Evolutionary conservation across 164 flowering plant species (phyloP).

Genomic region (Magnolia changhungtana): DNA sequence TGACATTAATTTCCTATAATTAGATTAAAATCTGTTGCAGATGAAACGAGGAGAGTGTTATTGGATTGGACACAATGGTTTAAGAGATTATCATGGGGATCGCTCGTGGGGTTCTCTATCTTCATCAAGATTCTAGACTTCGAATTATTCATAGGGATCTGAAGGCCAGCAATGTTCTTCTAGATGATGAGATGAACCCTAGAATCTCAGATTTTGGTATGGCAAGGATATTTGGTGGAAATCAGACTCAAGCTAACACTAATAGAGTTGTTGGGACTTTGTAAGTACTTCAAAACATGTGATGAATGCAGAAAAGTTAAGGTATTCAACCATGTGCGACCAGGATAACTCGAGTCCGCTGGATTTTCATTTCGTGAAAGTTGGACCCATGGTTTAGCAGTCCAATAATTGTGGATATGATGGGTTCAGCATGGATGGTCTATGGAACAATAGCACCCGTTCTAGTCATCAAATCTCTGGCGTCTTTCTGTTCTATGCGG

Average conservation of each 20-base stretch:
- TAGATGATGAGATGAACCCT: too few relatives aligned
- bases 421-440: neutral
- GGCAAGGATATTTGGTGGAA: too few relatives aligned
- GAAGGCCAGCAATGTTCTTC: neutral
- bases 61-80: conserved; percentile 28
- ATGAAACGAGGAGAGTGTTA: neutral
- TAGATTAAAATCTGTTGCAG: neutral
- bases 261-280: too few relatives aligned
- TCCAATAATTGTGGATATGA: neutral
- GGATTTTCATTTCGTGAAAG: neutral
- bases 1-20: too few relatives aligned
- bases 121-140: too few relatives aligned
- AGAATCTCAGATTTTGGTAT: too few relatives aligned
- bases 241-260: too few relatives aligned
- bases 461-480: neutral
- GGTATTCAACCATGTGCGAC: neutral
- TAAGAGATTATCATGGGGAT: conserved; percentile 36
- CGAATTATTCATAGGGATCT: conserved; percentile 25
- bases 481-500: neutral
- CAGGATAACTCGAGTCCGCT: neutral
- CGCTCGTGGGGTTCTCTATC: conserved; percentile 26
- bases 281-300: neutral
- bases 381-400: neutral
- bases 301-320: neutral
- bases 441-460: neutral